These are phyloP conservation scores for Drechslera avenae DNA, from an alignment of 2,329 filamentous ascomycete species.

Conservation along the genomic window DNA sequence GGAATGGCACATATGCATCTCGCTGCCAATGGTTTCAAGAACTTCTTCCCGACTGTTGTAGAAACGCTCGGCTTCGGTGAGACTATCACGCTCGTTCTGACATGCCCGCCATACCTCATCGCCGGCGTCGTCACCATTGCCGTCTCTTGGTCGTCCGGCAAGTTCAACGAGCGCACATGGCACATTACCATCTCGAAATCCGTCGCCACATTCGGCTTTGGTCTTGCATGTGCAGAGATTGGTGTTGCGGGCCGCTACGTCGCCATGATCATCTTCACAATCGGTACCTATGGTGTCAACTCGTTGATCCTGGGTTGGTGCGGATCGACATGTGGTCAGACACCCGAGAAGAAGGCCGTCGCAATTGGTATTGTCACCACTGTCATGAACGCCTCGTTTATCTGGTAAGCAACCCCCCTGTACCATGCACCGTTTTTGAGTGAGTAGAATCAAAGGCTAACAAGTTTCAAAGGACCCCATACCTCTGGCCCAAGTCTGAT, in stretches of 20 bases:
- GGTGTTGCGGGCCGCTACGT: constrained; percentile 44
- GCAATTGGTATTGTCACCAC: constrained; percentile 53
- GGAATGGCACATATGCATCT: constrained; percentile 41
- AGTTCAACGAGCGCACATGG: constrained; percentile 49
- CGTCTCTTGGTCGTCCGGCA: constrained; percentile 45
- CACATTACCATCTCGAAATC: constrained; percentile 50
- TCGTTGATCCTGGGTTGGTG: constrained; percentile 55
- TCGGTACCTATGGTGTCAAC: constrained; percentile 47
- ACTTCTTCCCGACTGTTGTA: constrained; percentile 56
- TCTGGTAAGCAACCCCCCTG: constrained; percentile 39
- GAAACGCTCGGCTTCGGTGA: constrained; percentile 57
- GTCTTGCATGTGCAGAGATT: constrained; percentile 43
- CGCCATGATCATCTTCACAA: constrained; percentile 43
- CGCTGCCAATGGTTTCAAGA: constrained; percentile 50
- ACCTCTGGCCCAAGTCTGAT: constrained; percentile 43
- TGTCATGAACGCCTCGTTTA: constrained; percentile 50
- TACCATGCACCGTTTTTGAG: neutral
- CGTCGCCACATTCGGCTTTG: constrained; percentile 48
- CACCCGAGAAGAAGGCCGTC: constrained; percentile 54
- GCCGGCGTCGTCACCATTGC: constrained; percentile 38
- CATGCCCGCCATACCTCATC: constrained; percentile 40
- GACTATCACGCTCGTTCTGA: constrained; percentile 59
- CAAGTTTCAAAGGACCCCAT: constrained; percentile 33
- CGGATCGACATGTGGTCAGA: constrained; percentile 52
- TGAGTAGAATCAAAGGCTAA: constrained; percentile 1